Evolutionary conservation across 768 basidiomycete genomes (phyloP).

Genomic region (Tubosaeta sp.): DNA sequence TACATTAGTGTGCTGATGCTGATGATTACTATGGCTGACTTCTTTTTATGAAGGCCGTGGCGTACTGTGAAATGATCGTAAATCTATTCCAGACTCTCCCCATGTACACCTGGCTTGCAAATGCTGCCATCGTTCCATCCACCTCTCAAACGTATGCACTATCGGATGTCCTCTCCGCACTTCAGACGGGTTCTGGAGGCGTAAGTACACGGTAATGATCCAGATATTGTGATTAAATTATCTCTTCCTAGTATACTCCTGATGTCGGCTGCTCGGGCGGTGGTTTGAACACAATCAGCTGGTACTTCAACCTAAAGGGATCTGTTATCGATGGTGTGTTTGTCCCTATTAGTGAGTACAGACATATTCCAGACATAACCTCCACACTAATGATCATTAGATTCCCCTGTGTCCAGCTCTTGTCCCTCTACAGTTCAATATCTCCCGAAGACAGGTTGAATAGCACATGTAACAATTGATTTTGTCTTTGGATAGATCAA

Average conservation of each 20-base stretch:
- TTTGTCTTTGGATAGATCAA: background rate
- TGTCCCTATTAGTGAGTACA: constrained; percentile 51
- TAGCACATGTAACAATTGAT: background rate
- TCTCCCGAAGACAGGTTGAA: constrained; percentile 42
- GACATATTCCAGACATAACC: background rate
- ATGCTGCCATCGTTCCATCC: constrained; percentile 73
- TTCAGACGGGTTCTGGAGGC: constrained; percentile 51
- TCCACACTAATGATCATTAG: constrained; percentile 30
- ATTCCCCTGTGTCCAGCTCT: constrained; percentile 30
- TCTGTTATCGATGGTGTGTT: constrained; percentile 66
- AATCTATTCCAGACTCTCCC: constrained; percentile 62
- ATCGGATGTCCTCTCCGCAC: constrained; percentile 47
- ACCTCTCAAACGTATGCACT: constrained; percentile 54
- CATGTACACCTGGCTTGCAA: constrained; percentile 66
- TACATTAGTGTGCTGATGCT: constrained; percentile 23
- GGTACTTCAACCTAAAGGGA: constrained; percentile 63
- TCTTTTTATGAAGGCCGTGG: constrained; percentile 49
- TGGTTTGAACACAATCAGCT: constrained; percentile 44
- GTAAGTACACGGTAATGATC: constrained; percentile 8
- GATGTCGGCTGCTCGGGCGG: constrained; percentile 40
- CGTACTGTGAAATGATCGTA: constrained; percentile 52
- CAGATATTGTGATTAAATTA: background rate
- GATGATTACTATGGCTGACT: constrained; percentile 2
- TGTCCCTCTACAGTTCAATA: constrained; percentile 59
- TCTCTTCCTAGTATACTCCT: constrained; percentile 41